These are phyloP conservation scores for Aspergillus quadrilineatus DNA, from an alignment of 2,329 filamentous ascomycete species.

Conservation along the genomic window DNA sequence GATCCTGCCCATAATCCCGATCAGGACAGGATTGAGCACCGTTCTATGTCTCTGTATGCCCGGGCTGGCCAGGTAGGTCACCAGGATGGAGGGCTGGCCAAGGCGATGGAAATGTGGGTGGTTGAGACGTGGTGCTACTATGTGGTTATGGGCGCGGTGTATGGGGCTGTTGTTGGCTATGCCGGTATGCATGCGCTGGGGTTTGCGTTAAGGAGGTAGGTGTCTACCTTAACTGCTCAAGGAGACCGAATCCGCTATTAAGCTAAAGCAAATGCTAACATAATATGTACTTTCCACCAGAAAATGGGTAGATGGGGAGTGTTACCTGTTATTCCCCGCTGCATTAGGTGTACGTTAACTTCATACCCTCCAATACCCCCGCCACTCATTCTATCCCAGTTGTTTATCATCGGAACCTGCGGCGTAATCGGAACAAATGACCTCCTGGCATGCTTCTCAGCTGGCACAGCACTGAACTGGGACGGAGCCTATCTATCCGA, in stretches of 20 bases:
- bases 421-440: slow-evolving; percentile 60
- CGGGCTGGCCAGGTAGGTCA: slow-evolving; percentile 46
- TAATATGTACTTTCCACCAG: slow-evolving; percentile 23
- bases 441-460: slow-evolving; percentile 60
- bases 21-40: background rate
- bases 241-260: background rate
- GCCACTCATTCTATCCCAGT: slow-evolving; percentile 7
- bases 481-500: slow-evolving; percentile 59
- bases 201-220: slow-evolving; percentile 32
- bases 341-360: slow-evolving; percentile 43
- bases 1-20: slow-evolving; percentile 19
- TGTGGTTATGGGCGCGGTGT: slow-evolving; percentile 53
- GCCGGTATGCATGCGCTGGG: slow-evolving; percentile 49
- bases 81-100: slow-evolving; percentile 52
- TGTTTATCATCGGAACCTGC: slow-evolving; percentile 59
- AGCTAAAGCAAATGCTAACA: background rate
- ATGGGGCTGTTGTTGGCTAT: slow-evolving; percentile 55
- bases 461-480: slow-evolving; percentile 62
- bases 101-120: slow-evolving; percentile 57
- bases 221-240: background rate
- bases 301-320: slow-evolving; percentile 57
- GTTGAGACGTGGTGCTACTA: slow-evolving; percentile 62
- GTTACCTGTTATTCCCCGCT: slow-evolving; percentile 54
- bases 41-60: slow-evolving; percentile 23
- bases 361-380: background rate